Base-by-base conservation (phyloP, 2,329 filamentous ascomycete genomes). In the Colletotrichum lupini region DNA sequence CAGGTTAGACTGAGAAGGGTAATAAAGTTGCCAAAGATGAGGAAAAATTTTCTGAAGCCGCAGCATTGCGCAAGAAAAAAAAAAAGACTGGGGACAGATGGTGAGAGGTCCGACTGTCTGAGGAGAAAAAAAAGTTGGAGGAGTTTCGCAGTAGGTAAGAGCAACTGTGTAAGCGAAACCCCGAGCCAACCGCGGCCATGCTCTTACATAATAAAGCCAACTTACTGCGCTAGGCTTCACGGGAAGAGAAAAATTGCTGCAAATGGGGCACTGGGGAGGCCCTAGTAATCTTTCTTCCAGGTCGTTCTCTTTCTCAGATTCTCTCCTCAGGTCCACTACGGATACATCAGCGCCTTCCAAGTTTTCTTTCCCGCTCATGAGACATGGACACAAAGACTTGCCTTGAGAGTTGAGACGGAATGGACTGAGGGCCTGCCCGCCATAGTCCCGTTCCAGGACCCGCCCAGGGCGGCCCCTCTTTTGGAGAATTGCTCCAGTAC, bases 141-240 rank as follows among this genome's bases (percentile, higher is more conserved):
- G 19, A 32, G 63, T 68, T 72, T 72, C 66, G 12, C 58, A 53
- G 53, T 67, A 63, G 66, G 70, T 73, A 71, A 73, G 67, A 70
- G 57, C 61, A 73, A 73, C 67, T 65, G 56, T 58, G 35, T 57
- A 61, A 71, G 22, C 58, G 67, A 60, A 57, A 42, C 55, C 1
- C 26, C 66, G 52, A 70, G 73, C 73, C 73, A 75, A 75, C 73
- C 59, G 66, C 60, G 58, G n/a, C 32, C 66, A 75, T 70, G 22
- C 73, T 73, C 71, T 73, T 73, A 73, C 71, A 73, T 73, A 73
- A 73, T 71, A 61, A 64, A 37, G 59, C 61, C 71, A 73, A 66
- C 67, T 46, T 42, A 42, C 37, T 16, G 37, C 19, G 37, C 37
- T 73, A 69, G 70, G 57, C 16, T 22, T 24, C 37, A n/a, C 42